A percentile compares a stretch with the other conserved stretches of the same genome.
phyloP scores from a whole-genome alignment of 2,329 filamentous ascomycete genomes.

The Dactylonectria estremocensis region DNA sequence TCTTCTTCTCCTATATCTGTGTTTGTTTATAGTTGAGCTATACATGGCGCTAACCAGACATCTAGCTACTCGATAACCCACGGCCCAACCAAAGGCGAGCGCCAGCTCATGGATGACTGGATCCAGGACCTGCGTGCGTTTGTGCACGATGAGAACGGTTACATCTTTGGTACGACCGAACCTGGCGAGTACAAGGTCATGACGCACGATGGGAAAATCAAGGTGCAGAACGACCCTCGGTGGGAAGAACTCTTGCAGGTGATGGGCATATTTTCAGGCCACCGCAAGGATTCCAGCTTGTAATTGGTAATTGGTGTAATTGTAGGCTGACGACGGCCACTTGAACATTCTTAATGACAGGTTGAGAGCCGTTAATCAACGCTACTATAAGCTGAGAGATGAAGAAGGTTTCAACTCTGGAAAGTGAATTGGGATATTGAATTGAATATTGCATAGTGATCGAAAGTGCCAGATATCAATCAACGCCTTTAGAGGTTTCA shows the following conservation, averaged over 20 bases:
- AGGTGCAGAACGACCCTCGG: constrained; percentile 21
- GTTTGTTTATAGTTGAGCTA: not conserved
- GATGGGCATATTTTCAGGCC: constrained; percentile 18
- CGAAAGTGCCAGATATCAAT: too few relatives aligned
- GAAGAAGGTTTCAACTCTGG: too few relatives aligned
- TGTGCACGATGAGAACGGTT: constrained; percentile 4
- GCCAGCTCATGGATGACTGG: constrained; percentile 26
- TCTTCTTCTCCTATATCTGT: not conserved
- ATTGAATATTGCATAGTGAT: too few relatives aligned
- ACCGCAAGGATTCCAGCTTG: not conserved
- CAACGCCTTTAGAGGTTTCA: too few relatives aligned
- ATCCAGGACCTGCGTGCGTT: constrained; percentile 26
- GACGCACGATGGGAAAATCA: constrained; percentile 15
- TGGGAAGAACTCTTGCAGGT: constrained; percentile 24
- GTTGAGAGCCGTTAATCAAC: too few relatives aligned
- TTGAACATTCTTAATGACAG: too few relatives aligned
- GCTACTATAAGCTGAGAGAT: too few relatives aligned
- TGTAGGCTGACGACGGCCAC: not conserved
- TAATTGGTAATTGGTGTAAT: not conserved
- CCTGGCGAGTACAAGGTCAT: constrained; percentile 31
- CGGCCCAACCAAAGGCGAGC: constrained; percentile 10
- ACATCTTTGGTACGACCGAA: constrained; percentile 11
- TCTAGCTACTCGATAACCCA: constrained; percentile 30
- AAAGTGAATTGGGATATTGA: too few relatives aligned
- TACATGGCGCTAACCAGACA: not conserved